Evolutionary conservation across 805 yeast genomes (phyloP), one percentile per base, ranked within the genome.

Genomic region (Alloascoidea africana): DNA sequence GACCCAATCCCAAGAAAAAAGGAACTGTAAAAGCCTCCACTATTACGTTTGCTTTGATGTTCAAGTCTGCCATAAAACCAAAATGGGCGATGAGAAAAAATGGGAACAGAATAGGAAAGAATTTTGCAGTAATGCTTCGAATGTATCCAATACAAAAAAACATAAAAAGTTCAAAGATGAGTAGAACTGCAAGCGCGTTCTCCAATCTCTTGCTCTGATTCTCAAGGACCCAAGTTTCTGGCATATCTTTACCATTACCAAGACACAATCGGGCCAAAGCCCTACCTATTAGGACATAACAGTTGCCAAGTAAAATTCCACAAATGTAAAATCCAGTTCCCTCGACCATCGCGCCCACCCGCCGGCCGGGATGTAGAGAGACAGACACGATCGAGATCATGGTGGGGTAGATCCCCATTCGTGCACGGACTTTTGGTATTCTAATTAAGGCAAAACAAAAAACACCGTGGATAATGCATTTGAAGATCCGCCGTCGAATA

Each of bases 41-140:
- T n/a, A 60, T 50, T 2, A 41, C 43, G 0, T 46, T 55, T 2
- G 65, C 53, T n/a, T 52, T 35, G 4, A 46, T 47, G 2, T 41
- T 49, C 5, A 66, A 38, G 6, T 59, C 47, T 8, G 58, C 61
- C 40, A 65, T 45, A 39, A 66, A 67, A 0, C 66, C 53, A 53
- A 69, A 69, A 52, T 69, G 74, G 14, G 63, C 67, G 13, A 65
- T 70, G 34, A 68, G 43, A 40, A 69, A 68, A 13, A 66, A 38
- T 3, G 70, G 66, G 41, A 68, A 66, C 3, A 61, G 68, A 34
- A 66, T 58, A 8, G 59, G 62, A 43, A 66, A 67, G 45, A 67
- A 59, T 39, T 64, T 58, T 36, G 65, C 70, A 1, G 65, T 55
- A 4, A 63, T 60, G 16, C 66, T 58, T 46, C 73, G 56, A 59